Evolutionary conservation across 2,329 filamentous ascomycete species (phyloP).

Genomic region (Didymella sp.): DNA sequence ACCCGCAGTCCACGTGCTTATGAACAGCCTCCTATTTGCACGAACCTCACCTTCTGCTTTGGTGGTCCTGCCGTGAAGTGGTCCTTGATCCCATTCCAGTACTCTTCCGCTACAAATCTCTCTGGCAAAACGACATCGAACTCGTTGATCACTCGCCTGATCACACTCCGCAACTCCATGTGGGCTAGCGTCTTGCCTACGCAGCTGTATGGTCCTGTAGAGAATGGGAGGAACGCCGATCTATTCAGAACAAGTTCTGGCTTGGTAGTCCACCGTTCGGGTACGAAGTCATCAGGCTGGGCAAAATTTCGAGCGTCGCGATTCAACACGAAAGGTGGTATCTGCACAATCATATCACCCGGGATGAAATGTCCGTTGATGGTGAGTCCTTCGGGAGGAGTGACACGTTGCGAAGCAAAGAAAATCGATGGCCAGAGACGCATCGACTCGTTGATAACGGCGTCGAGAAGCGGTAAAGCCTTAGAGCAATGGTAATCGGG

Average conservation of each 20-base stretch:
- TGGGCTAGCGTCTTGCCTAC: conserved; percentile 72
- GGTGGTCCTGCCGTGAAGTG: conserved; percentile 37
- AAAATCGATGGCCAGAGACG: conserved; percentile 39
- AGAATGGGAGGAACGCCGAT: conserved; percentile 74
- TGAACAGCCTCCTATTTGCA: conserved; percentile 2
- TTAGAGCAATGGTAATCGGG: conserved; percentile 20
- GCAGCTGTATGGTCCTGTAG: conserved; percentile 70
- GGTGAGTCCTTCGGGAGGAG: conserved; percentile 37
- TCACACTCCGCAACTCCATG: conserved; percentile 66
- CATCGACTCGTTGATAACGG: conserved; percentile 38
- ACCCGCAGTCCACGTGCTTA: background rate
- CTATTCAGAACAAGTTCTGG: conserved; percentile 29
- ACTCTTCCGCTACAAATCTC: conserved; percentile 25
- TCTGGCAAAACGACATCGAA: conserved; percentile 57
- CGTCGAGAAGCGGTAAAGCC: conserved; percentile 28
- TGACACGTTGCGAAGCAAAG: conserved; percentile 37
- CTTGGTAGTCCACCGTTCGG: conserved; percentile 32
- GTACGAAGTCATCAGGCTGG: conserved; percentile 33
- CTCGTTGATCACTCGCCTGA: conserved; percentile 65
- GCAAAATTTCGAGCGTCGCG: conserved; percentile 33
- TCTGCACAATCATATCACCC: conserved; percentile 36
- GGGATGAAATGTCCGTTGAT: conserved; percentile 35
- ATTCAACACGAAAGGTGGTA: conserved; percentile 27
- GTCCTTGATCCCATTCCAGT: conserved; percentile 30
- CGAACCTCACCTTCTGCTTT: conserved; percentile 24